Evolutionary conservation across 73 alveolate species (phyloP).

Genomic region (Blepharisma japonicum): DNA sequence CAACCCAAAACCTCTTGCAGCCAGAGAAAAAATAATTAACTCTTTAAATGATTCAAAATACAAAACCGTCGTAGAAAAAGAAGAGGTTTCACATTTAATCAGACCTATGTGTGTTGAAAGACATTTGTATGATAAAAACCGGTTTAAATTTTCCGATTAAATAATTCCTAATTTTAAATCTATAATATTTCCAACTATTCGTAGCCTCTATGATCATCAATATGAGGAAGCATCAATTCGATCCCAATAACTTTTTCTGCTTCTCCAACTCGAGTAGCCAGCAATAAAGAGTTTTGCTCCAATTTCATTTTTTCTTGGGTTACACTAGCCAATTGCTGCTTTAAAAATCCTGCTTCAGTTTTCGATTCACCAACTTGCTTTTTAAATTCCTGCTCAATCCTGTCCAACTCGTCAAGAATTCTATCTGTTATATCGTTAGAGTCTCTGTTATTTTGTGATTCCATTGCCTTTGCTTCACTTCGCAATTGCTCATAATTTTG

Average conservation of each 20-base stretch:
- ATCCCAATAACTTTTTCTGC: background rate
- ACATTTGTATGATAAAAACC: no score
- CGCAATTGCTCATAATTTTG: background rate
- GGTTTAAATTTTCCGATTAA: no score
- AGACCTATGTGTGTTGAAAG: no score
- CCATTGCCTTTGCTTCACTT: background rate
- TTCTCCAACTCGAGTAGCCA: background rate
- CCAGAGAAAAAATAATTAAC: no score
- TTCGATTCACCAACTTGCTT: background rate
- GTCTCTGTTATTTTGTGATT: background rate
- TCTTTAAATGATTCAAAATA: no score
- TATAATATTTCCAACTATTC: no score
- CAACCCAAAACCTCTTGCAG: no score
- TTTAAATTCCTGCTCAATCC: slow-evolving; percentile 11
- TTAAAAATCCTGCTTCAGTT: slow-evolving; percentile 1
- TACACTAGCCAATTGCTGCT: slow-evolving; percentile 21
- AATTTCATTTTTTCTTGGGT: slow-evolving; percentile 26
- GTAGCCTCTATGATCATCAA: no score
- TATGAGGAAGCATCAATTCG: background rate
- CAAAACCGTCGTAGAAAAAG: no score
- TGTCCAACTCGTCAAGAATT: slow-evolving; percentile 3
- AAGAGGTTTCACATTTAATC: no score
- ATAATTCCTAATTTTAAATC: no score
- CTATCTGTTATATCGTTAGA: slow-evolving; percentile 5
- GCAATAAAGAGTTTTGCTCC: background rate